These are phyloP conservation scores for Penicillium macrosclerotiorum DNA, from an alignment of 495 filamentous ascomycete species.

Conservation along the genomic window DNA sequence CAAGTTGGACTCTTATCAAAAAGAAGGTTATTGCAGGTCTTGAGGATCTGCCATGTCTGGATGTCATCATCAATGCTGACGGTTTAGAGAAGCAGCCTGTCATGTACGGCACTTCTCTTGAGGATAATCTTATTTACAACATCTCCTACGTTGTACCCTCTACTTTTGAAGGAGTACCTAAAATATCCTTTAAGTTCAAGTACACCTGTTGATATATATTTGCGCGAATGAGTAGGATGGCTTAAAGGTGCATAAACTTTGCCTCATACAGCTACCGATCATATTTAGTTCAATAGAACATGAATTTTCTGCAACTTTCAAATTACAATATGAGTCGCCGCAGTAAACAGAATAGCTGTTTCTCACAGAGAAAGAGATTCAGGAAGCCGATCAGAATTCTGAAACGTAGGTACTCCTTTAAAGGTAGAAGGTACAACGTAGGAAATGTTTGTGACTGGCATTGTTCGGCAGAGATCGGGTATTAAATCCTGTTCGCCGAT, in stretches of 20 bases:
- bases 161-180: slow-evolving; percentile 20
- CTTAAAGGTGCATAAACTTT: no score
- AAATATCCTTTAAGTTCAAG: slow-evolving; percentile 20
- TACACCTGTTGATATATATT: slow-evolving; percentile 30
- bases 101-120: slow-evolving; percentile 22
- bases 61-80: slow-evolving; percentile 18
- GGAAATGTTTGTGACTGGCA: slow-evolving; percentile 27
- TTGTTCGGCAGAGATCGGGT: slow-evolving; percentile 26
- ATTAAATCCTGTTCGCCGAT: no score
- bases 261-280: no score
- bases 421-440: slow-evolving; percentile 25
- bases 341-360: no score
- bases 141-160: slow-evolving; percentile 26
- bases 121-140: slow-evolving; percentile 28
- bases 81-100: slow-evolving; percentile 20
- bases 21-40: slow-evolving; percentile 20
- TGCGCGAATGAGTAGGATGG: no score
- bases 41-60: slow-evolving; percentile 23
- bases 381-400: no score
- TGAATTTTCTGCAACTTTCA: no score
- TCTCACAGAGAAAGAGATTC: no score
- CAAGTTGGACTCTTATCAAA: slow-evolving; percentile 22
- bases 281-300: no score
- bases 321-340: no score
- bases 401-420: slow-evolving; percentile 18